Evolutionary conservation across 2,329 filamentous ascomycete species (phyloP).

Genomic region (Penicillium sp.): DNA sequence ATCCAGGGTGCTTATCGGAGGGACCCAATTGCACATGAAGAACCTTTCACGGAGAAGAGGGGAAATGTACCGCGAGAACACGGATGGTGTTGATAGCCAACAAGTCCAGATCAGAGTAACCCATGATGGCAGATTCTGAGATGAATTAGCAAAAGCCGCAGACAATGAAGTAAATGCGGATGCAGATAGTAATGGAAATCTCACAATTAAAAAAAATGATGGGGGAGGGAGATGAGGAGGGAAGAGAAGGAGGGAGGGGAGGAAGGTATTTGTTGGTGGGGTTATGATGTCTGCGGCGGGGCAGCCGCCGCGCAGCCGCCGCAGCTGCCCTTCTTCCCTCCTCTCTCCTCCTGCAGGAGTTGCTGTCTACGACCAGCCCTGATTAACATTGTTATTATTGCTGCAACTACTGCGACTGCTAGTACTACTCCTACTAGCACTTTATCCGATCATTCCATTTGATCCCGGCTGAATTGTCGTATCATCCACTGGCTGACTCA

Average conservation of each 20-base stretch:
- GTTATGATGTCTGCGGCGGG: slow-evolving; percentile 40
- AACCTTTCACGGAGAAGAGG: slow-evolving; percentile 7
- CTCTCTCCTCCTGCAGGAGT: no score
- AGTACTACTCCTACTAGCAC: neutral
- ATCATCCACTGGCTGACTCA: slow-evolving; percentile 14
- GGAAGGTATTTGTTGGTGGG: slow-evolving; percentile 37
- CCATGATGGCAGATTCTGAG: slow-evolving; percentile 66
- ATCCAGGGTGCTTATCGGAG: neutral
- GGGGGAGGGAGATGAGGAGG: slow-evolving; percentile 23
- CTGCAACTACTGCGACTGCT: no score
- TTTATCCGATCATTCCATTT: no score
- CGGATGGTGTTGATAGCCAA: slow-evolving; percentile 98
- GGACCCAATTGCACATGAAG: slow-evolving; percentile 9
- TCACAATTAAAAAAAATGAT: slow-evolving; percentile 23
- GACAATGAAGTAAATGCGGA: neutral
- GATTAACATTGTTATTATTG: no score
- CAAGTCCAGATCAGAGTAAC: slow-evolving; percentile 84
- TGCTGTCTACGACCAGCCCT: no score
- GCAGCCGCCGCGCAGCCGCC: slow-evolving; percentile 2
- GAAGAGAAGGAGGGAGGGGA: slow-evolving; percentile 26
- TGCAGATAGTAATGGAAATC: no score
- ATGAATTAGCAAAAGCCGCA: slow-evolving; percentile 19
- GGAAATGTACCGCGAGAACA: slow-evolving; percentile 80
- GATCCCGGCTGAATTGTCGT: neutral
- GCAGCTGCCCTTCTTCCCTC: no score